phyloP scores from a whole-genome alignment of 768 basidiomycete genomes.

The Mycena galericulata region DNA sequence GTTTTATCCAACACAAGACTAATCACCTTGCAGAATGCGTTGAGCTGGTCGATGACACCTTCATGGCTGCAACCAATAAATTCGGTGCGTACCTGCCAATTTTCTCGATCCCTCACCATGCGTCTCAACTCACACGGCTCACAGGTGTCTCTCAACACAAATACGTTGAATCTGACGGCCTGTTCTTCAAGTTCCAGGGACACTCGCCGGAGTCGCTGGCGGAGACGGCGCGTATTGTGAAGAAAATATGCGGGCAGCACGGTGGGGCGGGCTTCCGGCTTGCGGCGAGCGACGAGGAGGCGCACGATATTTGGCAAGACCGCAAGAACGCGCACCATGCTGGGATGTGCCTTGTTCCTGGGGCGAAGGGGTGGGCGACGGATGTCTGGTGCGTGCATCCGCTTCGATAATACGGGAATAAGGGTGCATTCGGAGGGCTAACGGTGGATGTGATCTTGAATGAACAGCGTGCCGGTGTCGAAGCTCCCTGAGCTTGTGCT shows the following conservation, averaged over 20 bases:
- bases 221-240: constrained; percentile 71
- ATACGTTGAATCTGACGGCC: constrained; percentile 74
- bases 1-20: not conserved
- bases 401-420: no score
- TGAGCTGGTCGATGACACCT: constrained; percentile 81
- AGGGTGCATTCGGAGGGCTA: no score
- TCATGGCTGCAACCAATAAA: constrained; percentile 73
- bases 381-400: constrained; percentile 78
- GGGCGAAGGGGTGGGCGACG: constrained; percentile 73
- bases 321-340: constrained; percentile 76
- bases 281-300: constrained; percentile 73
- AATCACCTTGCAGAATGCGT: constrained; percentile 72
- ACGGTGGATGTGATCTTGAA: not conserved
- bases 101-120: not conserved
- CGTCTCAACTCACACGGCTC: not conserved
- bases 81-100: constrained; percentile 52
- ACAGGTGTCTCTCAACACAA: constrained; percentile 54
- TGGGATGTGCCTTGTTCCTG: constrained; percentile 68
- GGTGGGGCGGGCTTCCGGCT: constrained; percentile 77
- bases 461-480: constrained; percentile 16
- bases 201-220: constrained; percentile 66
- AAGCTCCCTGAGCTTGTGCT: constrained; percentile 27
- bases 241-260: constrained; percentile 68
- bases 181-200: constrained; percentile 93
- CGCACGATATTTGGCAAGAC: constrained; percentile 77